These are phyloP conservation scores for Wickerhamiella azymoides DNA, from an alignment of 805 yeast species.

Conservation along the genomic window DNA sequence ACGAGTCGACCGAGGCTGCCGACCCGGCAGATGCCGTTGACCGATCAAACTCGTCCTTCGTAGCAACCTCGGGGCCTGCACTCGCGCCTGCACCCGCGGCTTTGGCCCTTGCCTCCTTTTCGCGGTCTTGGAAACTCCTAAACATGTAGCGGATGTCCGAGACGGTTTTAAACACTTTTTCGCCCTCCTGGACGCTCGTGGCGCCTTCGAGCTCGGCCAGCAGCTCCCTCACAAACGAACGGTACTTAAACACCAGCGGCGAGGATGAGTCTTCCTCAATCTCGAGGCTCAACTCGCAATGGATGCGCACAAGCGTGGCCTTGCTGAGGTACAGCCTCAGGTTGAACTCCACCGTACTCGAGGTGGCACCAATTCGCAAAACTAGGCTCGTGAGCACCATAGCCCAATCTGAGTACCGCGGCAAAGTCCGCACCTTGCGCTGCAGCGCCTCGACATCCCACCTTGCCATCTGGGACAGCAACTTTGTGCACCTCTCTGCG, in stretches of 20 bases:
- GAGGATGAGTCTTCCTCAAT: slow-evolving; percentile 9
- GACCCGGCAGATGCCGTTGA: background rate
- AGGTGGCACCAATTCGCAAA: slow-evolving; percentile 19
- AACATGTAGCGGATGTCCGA: slow-evolving; percentile 23
- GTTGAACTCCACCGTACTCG: slow-evolving; percentile 19
- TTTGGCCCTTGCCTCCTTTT: background rate
- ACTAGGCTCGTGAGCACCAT: slow-evolving; percentile 22
- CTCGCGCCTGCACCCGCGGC: background rate
- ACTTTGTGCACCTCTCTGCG: slow-evolving; percentile 15
- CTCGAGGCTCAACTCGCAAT: slow-evolving; percentile 20
- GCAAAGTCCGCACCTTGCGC: slow-evolving; percentile 17
- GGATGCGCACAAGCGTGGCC: slow-evolving; percentile 22
- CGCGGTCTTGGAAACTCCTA: slow-evolving; percentile 14
- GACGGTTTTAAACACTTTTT: slow-evolving; percentile 23
- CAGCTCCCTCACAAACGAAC: slow-evolving; percentile 20
- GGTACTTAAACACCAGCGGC: slow-evolving; percentile 18
- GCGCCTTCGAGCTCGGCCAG: slow-evolving; percentile 20
- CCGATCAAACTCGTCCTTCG: too few relatives aligned
- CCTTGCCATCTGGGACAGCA: slow-evolving; percentile 16
- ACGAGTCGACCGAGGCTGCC: background rate
- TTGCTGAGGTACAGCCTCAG: slow-evolving; percentile 22
- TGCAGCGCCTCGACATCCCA: slow-evolving; percentile 22
- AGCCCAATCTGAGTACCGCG: slow-evolving; percentile 19
- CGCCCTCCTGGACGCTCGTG: slow-evolving; percentile 18
- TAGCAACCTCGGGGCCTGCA: background rate